These are phyloP conservation scores for Irpex lacteus DNA, from an alignment of 1,284 basidiomycete genomes.

Conservation along the genomic window DNA sequence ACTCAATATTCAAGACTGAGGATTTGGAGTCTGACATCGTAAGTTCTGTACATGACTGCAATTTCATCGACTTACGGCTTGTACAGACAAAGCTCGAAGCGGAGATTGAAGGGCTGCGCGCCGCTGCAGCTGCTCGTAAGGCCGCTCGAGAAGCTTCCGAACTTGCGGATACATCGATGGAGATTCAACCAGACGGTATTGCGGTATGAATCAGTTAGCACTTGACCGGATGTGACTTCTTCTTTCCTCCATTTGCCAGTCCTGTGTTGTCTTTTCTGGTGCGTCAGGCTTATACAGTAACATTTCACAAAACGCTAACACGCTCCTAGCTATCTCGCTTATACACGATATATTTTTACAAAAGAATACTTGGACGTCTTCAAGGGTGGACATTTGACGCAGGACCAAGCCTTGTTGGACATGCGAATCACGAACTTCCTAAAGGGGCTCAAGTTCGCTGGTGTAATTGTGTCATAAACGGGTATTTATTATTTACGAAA, in stretches of 20 bases:
- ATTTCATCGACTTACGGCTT: background rate
- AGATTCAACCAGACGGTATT: background rate
- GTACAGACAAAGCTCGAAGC: slow-evolving; percentile 43
- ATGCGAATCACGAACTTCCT: too few species aligned
- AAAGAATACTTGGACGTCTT: too few species aligned
- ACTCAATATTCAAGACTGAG: slow-evolving; percentile 55
- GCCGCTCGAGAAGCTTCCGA: slow-evolving; percentile 17
- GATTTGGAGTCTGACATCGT: slow-evolving; percentile 63
- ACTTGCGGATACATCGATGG: slow-evolving; percentile 26
- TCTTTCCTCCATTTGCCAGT: background rate
- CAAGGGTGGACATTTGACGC: too few species aligned
- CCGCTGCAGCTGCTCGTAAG: slow-evolving; percentile 23
- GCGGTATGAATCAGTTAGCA: background rate
- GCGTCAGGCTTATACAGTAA: background rate
- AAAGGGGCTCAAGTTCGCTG: too few species aligned
- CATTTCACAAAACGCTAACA: too few species aligned
- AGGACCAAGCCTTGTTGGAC: too few species aligned
- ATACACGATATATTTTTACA: too few species aligned
- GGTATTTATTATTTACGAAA: background rate
- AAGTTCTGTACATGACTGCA: slow-evolving; percentile 20
- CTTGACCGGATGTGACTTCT: background rate
- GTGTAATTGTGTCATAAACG: background rate
- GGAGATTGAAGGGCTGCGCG: slow-evolving; percentile 46
- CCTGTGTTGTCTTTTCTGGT: background rate
- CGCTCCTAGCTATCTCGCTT: too few species aligned